Conservation (phyloP, 2,329 filamentous ascomycete genomes). For the Fusarium xyrophilum region DNA sequence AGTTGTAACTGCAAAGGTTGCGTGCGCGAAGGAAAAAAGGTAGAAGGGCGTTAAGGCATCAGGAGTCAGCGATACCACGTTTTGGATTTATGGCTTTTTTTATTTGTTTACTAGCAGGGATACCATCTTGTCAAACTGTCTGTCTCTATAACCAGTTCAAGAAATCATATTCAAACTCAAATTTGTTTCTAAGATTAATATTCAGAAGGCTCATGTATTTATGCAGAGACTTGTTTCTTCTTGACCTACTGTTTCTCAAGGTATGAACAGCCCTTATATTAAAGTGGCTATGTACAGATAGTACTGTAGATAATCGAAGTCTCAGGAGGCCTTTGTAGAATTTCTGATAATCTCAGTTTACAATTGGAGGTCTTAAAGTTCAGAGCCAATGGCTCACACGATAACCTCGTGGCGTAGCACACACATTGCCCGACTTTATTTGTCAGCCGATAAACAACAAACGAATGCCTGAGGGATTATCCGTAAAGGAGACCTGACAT, state of each 20-base stretch:
- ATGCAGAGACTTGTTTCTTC: background rate
- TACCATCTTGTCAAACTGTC: background rate
- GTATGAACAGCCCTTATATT: background rate
- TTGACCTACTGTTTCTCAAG: background rate
- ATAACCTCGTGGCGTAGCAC: too few species aligned
- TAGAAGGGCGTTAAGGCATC: conserved; percentile 24
- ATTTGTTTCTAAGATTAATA: background rate
- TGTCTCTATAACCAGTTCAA: background rate
- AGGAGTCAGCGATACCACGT: conserved; percentile 36
- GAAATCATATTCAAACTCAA: background rate
- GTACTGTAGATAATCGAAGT: too few species aligned
- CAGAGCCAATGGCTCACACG: background rate
- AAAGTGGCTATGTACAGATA: background rate
- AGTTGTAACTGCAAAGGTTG: background rate
- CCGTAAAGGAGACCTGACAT: background rate
- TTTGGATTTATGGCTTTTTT: conserved; percentile 12
- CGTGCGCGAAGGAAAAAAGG: background rate
- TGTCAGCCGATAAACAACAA: background rate
- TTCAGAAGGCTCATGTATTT: background rate
- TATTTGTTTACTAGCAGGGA: background rate
- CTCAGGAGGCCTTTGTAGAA: background rate
- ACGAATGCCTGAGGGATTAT: background rate
- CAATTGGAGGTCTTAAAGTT: background rate
- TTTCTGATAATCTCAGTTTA: background rate
- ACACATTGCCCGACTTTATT: background rate